A percentile compares a stretch with the other conserved stretches of the same genome.
These are phyloP conservation scores for Pseudogymnoascus sp. DNA, from an alignment of 2,329 filamentous ascomycete genomes.

Conservation along the genomic window DNA sequence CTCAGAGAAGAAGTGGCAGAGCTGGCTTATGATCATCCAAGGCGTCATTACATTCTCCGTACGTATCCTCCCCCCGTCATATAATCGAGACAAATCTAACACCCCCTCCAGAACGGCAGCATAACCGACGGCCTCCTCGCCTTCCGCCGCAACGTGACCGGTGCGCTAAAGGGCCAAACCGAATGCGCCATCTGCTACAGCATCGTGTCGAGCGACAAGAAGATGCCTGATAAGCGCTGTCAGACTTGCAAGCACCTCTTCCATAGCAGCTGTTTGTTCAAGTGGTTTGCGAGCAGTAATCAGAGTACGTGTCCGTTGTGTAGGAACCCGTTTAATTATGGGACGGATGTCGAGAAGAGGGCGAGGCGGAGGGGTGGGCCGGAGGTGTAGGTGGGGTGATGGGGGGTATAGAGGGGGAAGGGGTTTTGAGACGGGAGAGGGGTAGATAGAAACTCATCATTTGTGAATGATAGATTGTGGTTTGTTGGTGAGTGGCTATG, in stretches of 20 bases:
- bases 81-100: background rate
- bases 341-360: constrained; percentile 11
- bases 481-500: background rate
- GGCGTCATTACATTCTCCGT: constrained; percentile 86
- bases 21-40: constrained; percentile 80
- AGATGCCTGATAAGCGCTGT: constrained; percentile 86
- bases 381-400: background rate
- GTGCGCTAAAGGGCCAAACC: constrained; percentile 81
- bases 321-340: constrained; percentile 71
- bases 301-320: constrained; percentile 89
- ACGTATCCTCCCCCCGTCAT: constrained; percentile 21
- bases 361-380: constrained; percentile 10
- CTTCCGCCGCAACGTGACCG: constrained; percentile 79
- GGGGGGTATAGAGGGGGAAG: too few species aligned
- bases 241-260: constrained; percentile 90
- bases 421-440: background rate
- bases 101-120: constrained; percentile 56
- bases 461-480: background rate
- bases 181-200: constrained; percentile 98
- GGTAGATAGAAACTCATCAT: background rate
- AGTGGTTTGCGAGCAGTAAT: constrained; percentile 94
- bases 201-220: constrained; percentile 81
- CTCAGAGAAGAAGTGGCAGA: constrained; percentile 85
- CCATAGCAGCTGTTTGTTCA: constrained; percentile 82
- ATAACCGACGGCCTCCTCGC: constrained; percentile 79